These are phyloP conservation scores for Pyrenochaeta sp. DNA, from an alignment of 2,329 filamentous ascomycete species.

Conservation along the genomic window DNA sequence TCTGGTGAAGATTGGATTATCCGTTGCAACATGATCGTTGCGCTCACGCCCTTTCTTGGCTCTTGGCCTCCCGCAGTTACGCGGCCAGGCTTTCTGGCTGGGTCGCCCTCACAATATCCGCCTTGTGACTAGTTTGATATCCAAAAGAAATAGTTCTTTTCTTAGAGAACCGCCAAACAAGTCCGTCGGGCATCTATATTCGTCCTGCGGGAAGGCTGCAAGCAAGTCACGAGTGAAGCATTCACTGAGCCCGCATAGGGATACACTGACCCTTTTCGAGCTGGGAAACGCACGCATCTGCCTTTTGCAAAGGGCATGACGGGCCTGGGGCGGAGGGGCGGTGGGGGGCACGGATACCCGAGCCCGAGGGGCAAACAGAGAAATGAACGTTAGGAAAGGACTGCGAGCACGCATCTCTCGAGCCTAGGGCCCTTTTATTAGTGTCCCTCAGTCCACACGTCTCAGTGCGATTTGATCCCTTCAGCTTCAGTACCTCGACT, in stretches of 20 bases:
- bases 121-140: neutral
- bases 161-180: neutral
- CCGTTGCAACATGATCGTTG: neutral
- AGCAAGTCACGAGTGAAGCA: neutral
- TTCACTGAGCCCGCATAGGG: neutral
- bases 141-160: neutral
- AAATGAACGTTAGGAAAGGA: neutral
- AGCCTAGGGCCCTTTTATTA: neutral
- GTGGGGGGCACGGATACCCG: neutral
- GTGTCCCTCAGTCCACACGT: neutral
- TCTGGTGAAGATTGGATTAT: neutral
- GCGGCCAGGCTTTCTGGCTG: neutral
- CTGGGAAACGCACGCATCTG: neutral
- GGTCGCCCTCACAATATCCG: neutral
- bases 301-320: neutral
- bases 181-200: neutral
- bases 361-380: neutral
- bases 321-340: no score
- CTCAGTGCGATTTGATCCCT: neutral
- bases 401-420: neutral
- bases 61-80: neutral
- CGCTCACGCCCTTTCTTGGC: neutral
- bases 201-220: neutral
- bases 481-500: neutral
- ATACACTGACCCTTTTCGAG: neutral